Evolutionary conservation across 2,329 filamentous ascomycete species (phyloP).

Genomic region (Thielaviopsis euricoi): DNA sequence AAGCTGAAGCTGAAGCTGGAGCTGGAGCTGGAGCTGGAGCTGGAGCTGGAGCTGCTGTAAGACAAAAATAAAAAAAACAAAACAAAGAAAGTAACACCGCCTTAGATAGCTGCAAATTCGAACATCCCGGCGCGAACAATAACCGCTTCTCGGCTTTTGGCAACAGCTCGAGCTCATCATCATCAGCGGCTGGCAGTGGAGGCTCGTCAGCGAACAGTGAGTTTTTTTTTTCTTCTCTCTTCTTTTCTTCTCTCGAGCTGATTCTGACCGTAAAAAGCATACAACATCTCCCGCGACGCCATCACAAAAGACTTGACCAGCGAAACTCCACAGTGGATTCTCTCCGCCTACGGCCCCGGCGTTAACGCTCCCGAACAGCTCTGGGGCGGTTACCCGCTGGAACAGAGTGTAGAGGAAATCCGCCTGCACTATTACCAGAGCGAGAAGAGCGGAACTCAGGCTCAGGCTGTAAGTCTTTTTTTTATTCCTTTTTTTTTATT

Average conservation of each 20-base stretch:
- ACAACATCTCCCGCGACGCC: constrained; percentile 37
- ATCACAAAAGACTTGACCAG: constrained; percentile 52
- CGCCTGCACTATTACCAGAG: constrained; percentile 54
- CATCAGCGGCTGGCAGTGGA: too few relatives aligned
- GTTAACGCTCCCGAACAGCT: constrained; percentile 63
- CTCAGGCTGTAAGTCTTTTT: constrained; percentile 29
- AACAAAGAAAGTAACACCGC: background rate
- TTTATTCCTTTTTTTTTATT: constrained; percentile 1
- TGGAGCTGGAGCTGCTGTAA: background rate
- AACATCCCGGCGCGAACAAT: constrained; percentile 29
- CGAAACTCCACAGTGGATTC: constrained; percentile 67
- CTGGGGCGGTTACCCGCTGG: constrained; percentile 61
- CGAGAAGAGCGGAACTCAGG: constrained; percentile 40
- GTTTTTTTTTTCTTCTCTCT: constrained; percentile 4
- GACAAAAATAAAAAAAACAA: background rate
- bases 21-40: background rate
- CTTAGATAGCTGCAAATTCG: constrained; percentile 36
- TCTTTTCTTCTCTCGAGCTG: background rate
- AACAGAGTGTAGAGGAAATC: constrained; percentile 82
- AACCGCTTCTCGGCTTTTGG: constrained; percentile 13
- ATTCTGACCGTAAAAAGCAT: constrained; percentile 19
- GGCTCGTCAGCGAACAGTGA: constrained; percentile 2
- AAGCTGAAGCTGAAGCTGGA: background rate
- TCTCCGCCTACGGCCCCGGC: constrained; percentile 73
- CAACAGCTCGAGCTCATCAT: too few relatives aligned